A percentile compares a stretch with the other conserved stretches of the same genome.
Conservation (phyloP, 2,329 filamentous ascomycete genomes). For the Blastomyces gilchristii region DNA sequence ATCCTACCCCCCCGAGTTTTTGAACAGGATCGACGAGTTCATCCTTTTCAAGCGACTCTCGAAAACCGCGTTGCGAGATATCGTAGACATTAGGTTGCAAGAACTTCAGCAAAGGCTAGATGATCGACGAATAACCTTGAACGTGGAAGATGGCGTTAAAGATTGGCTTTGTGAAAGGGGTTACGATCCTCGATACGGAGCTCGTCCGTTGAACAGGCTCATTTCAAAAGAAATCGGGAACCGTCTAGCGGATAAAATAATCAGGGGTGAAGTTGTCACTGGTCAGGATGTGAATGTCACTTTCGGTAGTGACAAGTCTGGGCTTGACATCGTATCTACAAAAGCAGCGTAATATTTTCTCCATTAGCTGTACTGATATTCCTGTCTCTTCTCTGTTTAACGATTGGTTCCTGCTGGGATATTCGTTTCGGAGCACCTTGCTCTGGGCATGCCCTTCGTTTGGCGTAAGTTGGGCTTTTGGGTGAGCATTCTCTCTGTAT, state of each 20-base stretch:
- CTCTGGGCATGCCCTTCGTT: neutral
- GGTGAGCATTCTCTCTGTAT: neutral
- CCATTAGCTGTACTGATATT: neutral
- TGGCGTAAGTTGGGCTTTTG: neutral
- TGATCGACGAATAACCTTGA: conserved; percentile 69
- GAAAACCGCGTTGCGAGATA: conserved; percentile 67
- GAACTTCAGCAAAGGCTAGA: conserved; percentile 77
- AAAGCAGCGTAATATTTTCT: conserved; percentile 8
- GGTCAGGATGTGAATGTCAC: conserved; percentile 63
- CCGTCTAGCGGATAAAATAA: conserved; percentile 80
- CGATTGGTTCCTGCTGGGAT: neutral
- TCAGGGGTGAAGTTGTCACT: conserved; percentile 66
- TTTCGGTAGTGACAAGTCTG: conserved; percentile 53
- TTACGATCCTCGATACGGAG: conserved; percentile 86
- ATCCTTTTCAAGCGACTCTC: conserved; percentile 89
- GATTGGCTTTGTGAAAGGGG: conserved; percentile 81
- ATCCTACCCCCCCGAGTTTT: conserved; percentile 78
- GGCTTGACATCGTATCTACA: conserved; percentile 42
- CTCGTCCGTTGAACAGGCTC: conserved; percentile 78
- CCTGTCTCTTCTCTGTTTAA: neutral
- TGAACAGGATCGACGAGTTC: conserved; percentile 94
- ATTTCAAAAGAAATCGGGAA: conserved; percentile 88
- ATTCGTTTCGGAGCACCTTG: neutral
- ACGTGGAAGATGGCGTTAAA: conserved; percentile 61
- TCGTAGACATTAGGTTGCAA: conserved; percentile 80